Conservation (phyloP, 345 rosid genomes). For the Rubroshorea leprosula region DNA sequence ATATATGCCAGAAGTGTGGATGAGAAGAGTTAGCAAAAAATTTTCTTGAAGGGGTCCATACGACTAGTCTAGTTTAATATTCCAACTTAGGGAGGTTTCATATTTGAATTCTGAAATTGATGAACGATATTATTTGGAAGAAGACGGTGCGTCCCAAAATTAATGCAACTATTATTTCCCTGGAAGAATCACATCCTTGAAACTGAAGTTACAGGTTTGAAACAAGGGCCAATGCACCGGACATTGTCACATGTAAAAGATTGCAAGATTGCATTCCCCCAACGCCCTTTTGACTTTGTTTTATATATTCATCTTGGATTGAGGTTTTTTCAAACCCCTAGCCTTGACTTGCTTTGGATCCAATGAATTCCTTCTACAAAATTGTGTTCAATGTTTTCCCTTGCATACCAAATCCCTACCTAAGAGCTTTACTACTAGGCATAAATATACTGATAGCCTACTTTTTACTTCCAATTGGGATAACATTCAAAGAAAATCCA, state of each 20-base stretch:
- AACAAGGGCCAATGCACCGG: too few species aligned
- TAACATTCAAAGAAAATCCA: background rate
- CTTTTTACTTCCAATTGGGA: background rate
- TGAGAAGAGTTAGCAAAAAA: too few species aligned
- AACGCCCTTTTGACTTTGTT: background rate
- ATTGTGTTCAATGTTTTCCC: background rate
- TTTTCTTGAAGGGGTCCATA: too few species aligned
- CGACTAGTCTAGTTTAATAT: too few species aligned
- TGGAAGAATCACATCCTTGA: background rate
- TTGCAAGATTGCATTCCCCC: background rate
- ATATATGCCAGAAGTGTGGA: too few species aligned
- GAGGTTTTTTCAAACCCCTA: background rate
- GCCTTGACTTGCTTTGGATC: background rate
- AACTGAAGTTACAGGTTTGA: background rate
- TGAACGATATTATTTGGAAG: too few species aligned
- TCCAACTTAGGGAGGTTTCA: too few species aligned
- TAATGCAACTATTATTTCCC: too few species aligned
- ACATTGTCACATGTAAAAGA: too few species aligned
- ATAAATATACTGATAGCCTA: too few species aligned
- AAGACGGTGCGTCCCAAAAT: too few species aligned
- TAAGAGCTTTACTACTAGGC: background rate
- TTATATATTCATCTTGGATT: background rate
- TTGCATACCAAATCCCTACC: background rate
- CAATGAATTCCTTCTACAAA: background rate
- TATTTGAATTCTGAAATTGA: too few species aligned